Evolutionary conservation across 2,329 filamentous ascomycete species (phyloP).

Genomic region (Diaporthe batatas): DNA sequence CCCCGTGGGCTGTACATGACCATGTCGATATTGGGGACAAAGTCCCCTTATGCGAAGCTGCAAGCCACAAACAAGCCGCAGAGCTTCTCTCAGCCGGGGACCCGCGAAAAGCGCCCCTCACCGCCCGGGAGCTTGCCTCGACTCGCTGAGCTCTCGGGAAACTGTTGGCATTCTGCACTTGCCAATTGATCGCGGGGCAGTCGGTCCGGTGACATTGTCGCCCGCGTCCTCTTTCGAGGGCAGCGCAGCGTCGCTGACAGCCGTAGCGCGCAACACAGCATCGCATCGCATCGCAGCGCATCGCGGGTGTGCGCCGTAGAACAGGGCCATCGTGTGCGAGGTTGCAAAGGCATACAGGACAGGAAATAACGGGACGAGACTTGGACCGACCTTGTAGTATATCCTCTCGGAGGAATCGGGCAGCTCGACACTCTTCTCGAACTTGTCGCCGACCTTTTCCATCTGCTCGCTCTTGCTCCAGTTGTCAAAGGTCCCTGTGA

Average conservation of each 20-base stretch:
- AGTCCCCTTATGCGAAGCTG: conserved; percentile 17
- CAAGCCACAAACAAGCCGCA: conserved; percentile 3
- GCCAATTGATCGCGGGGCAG: conserved; percentile 34
- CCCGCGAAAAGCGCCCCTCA: conserved; percentile 35
- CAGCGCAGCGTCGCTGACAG: background rate
- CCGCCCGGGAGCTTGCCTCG: conserved; percentile 28
- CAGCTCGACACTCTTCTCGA: conserved; percentile 82
- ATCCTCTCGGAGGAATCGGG: conserved; percentile 78
- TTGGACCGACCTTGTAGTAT: conserved; percentile 87
- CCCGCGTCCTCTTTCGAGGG: background rate
- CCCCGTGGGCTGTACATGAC: conserved; percentile 4
- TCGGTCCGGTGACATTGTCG: conserved; percentile 15
- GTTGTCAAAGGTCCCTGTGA: conserved; percentile 95
- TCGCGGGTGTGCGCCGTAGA: conserved; percentile 13
- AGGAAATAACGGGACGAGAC: conserved; percentile 28
- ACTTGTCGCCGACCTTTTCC: conserved; percentile 78
- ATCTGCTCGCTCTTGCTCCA: conserved; percentile 91
- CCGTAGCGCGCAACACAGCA: conserved; percentile 7
- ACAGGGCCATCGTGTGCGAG: conserved; percentile 11
- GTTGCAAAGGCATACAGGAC: conserved; percentile 35
- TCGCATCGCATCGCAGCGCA: conserved; percentile 9
- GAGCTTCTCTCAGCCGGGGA: conserved; percentile 2
- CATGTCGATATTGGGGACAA: conserved; percentile 13
- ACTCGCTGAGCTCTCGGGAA: background rate
- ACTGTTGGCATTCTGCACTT: conserved; percentile 16